These are phyloP conservation scores for Cyclaneusma minus DNA, from an alignment of 2,329 filamentous ascomycete species.

Conservation along the genomic window DNA sequence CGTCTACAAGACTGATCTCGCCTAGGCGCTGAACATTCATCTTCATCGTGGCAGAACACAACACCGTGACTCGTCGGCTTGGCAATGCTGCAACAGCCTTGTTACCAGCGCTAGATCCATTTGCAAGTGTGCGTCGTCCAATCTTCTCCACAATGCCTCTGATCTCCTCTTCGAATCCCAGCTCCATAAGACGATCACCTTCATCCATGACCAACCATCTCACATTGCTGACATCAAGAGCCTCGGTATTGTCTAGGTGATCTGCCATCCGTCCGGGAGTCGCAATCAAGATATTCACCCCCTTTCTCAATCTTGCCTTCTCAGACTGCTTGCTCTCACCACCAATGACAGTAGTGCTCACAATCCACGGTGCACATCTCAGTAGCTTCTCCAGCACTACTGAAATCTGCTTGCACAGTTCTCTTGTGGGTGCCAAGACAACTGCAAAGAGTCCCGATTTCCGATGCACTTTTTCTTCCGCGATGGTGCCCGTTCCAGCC, in stretches of 20 bases:
- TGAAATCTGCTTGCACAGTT: slow-evolving; percentile 87
- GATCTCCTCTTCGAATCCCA: slow-evolving; percentile 91
- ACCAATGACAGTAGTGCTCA: slow-evolving; percentile 68
- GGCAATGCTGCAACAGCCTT: slow-evolving; percentile 35
- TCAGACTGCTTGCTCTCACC: slow-evolving; percentile 63
- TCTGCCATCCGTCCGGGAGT: slow-evolving; percentile 85
- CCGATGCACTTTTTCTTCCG: slow-evolving; percentile 45
- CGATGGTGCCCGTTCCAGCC: slow-evolving; percentile 27
- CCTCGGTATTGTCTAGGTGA: slow-evolving; percentile 85
- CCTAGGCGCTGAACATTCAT: slow-evolving; percentile 90
- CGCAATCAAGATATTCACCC: slow-evolving; percentile 87
- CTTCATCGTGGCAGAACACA: slow-evolving; percentile 96
- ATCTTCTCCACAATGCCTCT: slow-evolving; percentile 73
- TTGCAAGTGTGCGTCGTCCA: slow-evolving; percentile 44
- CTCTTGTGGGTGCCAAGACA: slow-evolving; percentile 83
- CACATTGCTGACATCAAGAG: slow-evolving; percentile 73
- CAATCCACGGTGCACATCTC: slow-evolving; percentile 84
- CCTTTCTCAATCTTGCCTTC: slow-evolving; percentile 86
- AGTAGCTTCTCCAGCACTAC: slow-evolving; percentile 73
- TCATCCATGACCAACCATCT: slow-evolving; percentile 92
- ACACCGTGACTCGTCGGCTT: slow-evolving; percentile 64
- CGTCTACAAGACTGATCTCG: slow-evolving; percentile 89
- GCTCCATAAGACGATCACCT: slow-evolving; percentile 94
- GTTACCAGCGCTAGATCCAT: slow-evolving; percentile 36
- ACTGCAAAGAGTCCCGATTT: slow-evolving; percentile 88